These are phyloP conservation scores for Xylaria sp. DNA, from an alignment of 2,329 filamentous ascomycete species.

Conservation along the genomic window DNA sequence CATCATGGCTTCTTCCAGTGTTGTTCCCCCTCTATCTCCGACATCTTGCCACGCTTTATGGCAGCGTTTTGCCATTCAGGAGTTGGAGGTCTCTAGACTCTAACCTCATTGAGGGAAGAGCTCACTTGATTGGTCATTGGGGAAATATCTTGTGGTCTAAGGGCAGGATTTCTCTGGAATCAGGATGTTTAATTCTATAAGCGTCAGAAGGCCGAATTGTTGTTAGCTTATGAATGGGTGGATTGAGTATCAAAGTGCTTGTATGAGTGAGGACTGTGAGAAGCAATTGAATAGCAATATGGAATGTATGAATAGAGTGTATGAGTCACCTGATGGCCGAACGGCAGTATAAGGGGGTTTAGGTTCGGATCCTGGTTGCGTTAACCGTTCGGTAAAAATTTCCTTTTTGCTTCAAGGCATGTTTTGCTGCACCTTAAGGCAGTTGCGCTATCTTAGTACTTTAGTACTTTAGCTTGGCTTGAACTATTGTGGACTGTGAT, in stretches of 20 bases:
- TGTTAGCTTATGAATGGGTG: background rate
- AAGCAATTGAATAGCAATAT: background rate
- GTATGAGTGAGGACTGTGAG: background rate
- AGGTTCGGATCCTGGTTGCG: background rate
- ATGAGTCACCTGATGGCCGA: background rate
- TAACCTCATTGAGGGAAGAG: background rate
- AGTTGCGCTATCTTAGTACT: no score
- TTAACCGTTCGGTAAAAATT: no score
- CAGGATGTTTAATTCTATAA: background rate
- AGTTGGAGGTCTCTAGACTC: background rate
- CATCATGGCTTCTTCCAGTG: conserved; percentile 4
- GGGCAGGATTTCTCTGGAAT: background rate
- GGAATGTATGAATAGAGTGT: background rate
- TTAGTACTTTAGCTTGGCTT: no score
- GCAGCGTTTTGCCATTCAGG: background rate
- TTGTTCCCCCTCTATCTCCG: background rate
- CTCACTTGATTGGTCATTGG: background rate
- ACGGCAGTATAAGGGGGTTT: background rate
- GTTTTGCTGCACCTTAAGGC: no score
- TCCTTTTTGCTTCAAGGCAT: no score
- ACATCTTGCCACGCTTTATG: background rate
- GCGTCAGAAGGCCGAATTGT: background rate
- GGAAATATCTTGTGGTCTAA: background rate
- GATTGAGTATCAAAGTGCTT: background rate
- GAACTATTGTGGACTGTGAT: no score